Evolutionary conservation across 352 stramenopile genomes (phyloP), one percentile per base, ranked within the genome.

Genomic region (Phytopythium sindhum): DNA sequence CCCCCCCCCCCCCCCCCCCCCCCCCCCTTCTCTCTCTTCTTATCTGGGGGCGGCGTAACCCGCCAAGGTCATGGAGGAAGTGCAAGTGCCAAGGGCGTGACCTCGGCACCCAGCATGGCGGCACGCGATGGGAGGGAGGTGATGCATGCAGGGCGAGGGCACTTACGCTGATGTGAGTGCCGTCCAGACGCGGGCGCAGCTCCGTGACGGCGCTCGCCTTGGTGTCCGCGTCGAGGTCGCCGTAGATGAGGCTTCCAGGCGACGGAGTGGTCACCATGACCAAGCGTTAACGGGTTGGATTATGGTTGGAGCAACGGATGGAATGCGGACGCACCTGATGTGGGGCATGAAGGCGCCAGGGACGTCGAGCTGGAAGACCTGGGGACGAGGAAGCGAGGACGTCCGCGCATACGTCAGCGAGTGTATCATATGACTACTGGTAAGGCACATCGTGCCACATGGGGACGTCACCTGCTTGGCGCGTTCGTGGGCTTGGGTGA

Each of bases 321-420:
- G 52, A 47, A 59, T 37, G n/a, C 10, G 7, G n/a, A 61, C 75
- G 44, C 45, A 88, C 81, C 81, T 90, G 59, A 86, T 61, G 48
- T 90, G 81, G 0, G 81, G 75, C 78, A 89, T 88, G 65, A 87
- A 89, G 35, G 44, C 61, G 10, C 68, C 68, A n/a, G 78, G 71
- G 24, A 75, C 44, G n/a, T 70, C 53, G 17, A 74, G 60, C 2
- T 37, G 67, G 37, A 84, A 90, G 23, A 84, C 63, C 81, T 85
- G 28, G 39, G 64, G 12, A 21, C 41, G 41, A 45, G 9, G 17
- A 45, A 15, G 17, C n/a, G n/a, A 19, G 21, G 57, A 29, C 5
- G 19, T 6, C n/a, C n/a, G 33, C 33, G 33, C 33, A 39, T 39
- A 15, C 7, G 33, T 39, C 33, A 39, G 33, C 33, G 33, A 6